Evolutionary conservation across 192 early-diverging fungal genomes (phyloP).

Genomic region (Linnemannia schmuckeri): DNA sequence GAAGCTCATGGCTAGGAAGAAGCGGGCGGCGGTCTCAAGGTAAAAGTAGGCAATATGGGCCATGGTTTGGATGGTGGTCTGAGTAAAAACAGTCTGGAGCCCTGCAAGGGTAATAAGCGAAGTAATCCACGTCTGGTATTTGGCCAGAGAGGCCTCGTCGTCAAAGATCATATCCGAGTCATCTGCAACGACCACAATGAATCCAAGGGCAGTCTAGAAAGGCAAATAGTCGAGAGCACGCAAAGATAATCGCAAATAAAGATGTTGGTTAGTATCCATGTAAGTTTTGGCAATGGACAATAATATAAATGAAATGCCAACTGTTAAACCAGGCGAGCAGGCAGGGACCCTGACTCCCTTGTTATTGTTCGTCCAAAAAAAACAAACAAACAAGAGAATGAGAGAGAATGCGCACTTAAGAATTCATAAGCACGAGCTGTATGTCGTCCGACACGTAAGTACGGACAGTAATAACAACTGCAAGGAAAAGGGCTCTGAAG

Average conservation of each 20-base stretch:
- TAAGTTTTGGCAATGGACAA: neutral
- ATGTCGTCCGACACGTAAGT: neutral
- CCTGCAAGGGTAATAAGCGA: constrained; percentile 13
- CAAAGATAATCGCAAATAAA: neutral
- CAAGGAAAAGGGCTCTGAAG: constrained; percentile 21
- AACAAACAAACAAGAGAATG: neutral
- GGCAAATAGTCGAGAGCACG: neutral
- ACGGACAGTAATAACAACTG: neutral
- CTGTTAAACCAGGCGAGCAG: neutral
- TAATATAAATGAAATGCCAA: neutral
- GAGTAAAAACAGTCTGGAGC: constrained; percentile 27
- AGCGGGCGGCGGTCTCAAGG: constrained; percentile 44
- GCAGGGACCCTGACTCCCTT: neutral
- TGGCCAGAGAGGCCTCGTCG: constrained; percentile 32
- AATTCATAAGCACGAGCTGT: constrained; percentile 14
- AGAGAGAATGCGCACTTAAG: neutral
- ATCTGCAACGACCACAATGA: constrained; percentile 49
- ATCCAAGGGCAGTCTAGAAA: constrained; percentile 49
- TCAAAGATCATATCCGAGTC: constrained; percentile 55
- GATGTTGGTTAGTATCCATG: neutral
- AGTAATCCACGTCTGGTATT: constrained; percentile 40
- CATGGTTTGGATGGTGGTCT: constrained; percentile 23
- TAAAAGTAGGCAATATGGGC: constrained; percentile 45
- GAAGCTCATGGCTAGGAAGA: constrained; percentile 67
- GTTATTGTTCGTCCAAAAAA: neutral